Base-by-base conservation (phyloP, 352 stramenopile genomes). In the Phytophthora megakarya region DNA sequence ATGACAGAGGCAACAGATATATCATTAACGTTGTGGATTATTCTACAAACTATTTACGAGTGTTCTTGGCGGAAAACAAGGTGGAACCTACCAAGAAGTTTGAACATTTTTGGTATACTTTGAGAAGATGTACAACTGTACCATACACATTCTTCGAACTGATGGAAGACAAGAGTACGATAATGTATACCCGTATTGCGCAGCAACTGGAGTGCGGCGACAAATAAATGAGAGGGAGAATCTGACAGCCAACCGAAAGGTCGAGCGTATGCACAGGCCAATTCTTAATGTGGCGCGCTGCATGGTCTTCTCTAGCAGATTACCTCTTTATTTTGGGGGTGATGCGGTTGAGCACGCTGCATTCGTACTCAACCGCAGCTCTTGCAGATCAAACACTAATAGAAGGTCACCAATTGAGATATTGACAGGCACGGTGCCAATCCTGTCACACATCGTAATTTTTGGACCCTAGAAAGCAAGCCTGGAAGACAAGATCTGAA, bases 401-500 rank as follows among this genome's bases (percentile, higher is more conserved):
- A 5, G 21, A 11, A 22, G 0, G 5, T 47, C 40, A 1, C 40
- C 40, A 1, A 16, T 47, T 18, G 25, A 30, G 11, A n/a, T 48
- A 7, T 16, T 66, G 18, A 67, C 63, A 2, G 18, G 28, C 3
- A 16, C 26, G 19, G 19, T 11, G 28, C 39, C 52, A 3, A 3
- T 19, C 10, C 40, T 67, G 21, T 15, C 13, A 1, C 30, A 50
- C 10, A 67, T 57, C 19, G 54, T 65, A 8, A 30, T 38, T 10
- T 67, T 67, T 10, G 63, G 26, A 32, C 26, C 5, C 26, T 13
- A 5, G 15, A 6, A 37, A 21, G 44, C n/a, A 19, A 21, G 23
- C 13, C 3, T 57, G 49, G 23, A 28, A 37, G 22, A 23, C 23
- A 21, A 26, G 25, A 4, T 39, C 43, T 1, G 15, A 67, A 26